Percentiles rank a stretch among this genome's conserved stretches.
These are phyloP conservation scores for Fusarium domesticum DNA, from an alignment of 2,329 filamentous ascomycete genomes.

Conservation along the genomic window DNA sequence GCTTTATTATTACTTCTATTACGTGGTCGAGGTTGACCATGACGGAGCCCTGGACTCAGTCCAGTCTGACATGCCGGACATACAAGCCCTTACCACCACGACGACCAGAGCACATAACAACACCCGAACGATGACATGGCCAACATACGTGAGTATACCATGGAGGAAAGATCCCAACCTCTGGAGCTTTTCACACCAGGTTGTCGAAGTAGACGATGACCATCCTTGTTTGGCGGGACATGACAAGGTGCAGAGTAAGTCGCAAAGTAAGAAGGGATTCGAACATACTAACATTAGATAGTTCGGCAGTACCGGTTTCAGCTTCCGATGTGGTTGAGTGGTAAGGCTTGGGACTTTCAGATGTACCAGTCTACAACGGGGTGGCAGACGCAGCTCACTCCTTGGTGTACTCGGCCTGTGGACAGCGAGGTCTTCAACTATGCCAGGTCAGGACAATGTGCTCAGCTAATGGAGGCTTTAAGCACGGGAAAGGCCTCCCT, in stretches of 20 bases:
- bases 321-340: neutral
- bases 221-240: too few species aligned
- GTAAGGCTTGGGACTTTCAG: conserved; percentile 11
- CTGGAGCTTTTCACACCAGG: neutral
- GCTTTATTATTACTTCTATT: too few species aligned
- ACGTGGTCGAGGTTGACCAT: too few species aligned
- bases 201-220: neutral
- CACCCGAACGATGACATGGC: neutral
- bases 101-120: too few species aligned
- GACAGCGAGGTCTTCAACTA: accelerated
- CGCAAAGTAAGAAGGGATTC: neutral
- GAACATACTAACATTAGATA: neutral
- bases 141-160: neutral
- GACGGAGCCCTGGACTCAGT: too few species aligned
- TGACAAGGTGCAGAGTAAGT: neutral
- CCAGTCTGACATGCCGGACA: neutral
- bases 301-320: conserved; percentile 5
- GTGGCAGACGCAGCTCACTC: conserved; percentile 8
- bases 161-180: neutral
- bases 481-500: conserved; percentile 2
- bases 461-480: neutral
- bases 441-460: accelerated
- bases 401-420: neutral
- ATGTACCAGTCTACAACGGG: conserved; percentile 1
- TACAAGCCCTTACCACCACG: neutral